Evolutionary conservation across 257 asterid species (phyloP).

Genomic region (Ligustrum vulgare): DNA sequence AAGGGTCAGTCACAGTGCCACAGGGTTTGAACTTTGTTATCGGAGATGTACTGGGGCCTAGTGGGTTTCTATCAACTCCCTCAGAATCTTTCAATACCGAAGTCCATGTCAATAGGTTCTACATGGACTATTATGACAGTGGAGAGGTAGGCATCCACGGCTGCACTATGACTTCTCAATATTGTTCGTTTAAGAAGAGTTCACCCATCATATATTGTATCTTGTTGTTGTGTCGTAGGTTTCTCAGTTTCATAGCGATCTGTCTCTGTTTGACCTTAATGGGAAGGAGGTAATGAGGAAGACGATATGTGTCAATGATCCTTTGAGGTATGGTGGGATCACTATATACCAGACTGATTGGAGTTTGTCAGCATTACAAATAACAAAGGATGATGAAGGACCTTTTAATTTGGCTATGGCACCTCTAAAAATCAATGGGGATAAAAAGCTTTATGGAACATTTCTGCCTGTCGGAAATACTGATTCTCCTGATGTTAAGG

Average conservation of each 20-base stretch:
- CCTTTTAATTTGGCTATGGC: slow-evolving; percentile 97
- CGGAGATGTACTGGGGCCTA: slow-evolving; percentile 67
- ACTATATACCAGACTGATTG: slow-evolving; percentile 62
- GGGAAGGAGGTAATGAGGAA: slow-evolving; percentile 91
- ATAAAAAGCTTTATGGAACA: slow-evolving; percentile 88
- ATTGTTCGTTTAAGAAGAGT: background rate
- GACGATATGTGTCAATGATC: slow-evolving; percentile 83
- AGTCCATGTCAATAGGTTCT: slow-evolving; percentile 74
- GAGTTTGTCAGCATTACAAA: slow-evolving; percentile 81
- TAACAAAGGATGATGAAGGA: slow-evolving; percentile 76
- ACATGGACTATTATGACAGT: slow-evolving; percentile 74
- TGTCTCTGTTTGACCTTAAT: slow-evolving; percentile 66
- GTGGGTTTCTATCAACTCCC: slow-evolving; percentile 71
- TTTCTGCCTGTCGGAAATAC: slow-evolving; percentile 66
- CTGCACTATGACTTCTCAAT: background rate
- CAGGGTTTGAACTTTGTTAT: slow-evolving; percentile 77
- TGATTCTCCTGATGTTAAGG: slow-evolving; percentile 61
- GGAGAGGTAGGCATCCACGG: slow-evolving; percentile 65
- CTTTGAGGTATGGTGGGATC: slow-evolving; percentile 80
- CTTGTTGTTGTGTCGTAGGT: slow-evolving; percentile 50
- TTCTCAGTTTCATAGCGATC: slow-evolving; percentile 82
- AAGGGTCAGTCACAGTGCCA: slow-evolving; percentile 83
- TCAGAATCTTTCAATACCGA: slow-evolving; percentile 80
- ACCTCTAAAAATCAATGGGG: slow-evolving; percentile 72
- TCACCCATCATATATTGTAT: background rate